Evolutionary conservation across 352 stramenopile genomes (phyloP), one percentile per base, ranked within the genome.

Genomic region (Proteromonas lacertae): DNA sequence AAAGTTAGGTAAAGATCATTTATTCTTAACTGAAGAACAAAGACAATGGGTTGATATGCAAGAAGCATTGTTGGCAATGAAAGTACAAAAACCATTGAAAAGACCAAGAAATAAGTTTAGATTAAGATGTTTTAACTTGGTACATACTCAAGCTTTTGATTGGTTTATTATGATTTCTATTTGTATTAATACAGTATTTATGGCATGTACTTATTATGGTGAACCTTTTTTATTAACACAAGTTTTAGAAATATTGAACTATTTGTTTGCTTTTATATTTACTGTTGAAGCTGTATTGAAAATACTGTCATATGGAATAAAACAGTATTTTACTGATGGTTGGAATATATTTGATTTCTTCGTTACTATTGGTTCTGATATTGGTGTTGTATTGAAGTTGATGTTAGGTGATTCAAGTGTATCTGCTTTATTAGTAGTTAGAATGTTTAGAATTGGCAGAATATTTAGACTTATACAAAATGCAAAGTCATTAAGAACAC

Each of bases 31-130:
- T 1, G 57, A 66, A 0, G 69, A 83, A 28, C 69, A 84, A 34
- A 71, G 65, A 30, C 69, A 80, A 33, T 84, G 69, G 69, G 62
- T 82, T 12, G n/a, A n/a, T n/a, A n/a, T n/a, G n/a, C n/a, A n/a
- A n/a, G n/a, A n/a, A n/a, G n/a, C n/a, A n/a, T n/a, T 17, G 24
- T 17, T 51, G 32, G 10, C n/a, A n/a, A n/a, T n/a, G n/a, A n/a
- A n/a, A n/a, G n/a, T n/a, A n/a, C 52, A 36, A 56, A 57, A 0
- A 60, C 65, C 0, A 60, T 20, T 24, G 17, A 24, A 10, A 16
- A 2, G 17, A 10, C 6, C 17, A 40, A 55, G 29, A 46, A 66
- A n/a, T 40, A 37, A 2, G 14, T 59, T 0, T 53, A 64, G 0
- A n/a, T n/a, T n/a, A n/a, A n/a, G n/a, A n/a, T n/a, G n/a, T n/a